phyloP scores from a whole-genome alignment of 768 basidiomycete genomes.

The Artomyces pyxidatus region DNA sequence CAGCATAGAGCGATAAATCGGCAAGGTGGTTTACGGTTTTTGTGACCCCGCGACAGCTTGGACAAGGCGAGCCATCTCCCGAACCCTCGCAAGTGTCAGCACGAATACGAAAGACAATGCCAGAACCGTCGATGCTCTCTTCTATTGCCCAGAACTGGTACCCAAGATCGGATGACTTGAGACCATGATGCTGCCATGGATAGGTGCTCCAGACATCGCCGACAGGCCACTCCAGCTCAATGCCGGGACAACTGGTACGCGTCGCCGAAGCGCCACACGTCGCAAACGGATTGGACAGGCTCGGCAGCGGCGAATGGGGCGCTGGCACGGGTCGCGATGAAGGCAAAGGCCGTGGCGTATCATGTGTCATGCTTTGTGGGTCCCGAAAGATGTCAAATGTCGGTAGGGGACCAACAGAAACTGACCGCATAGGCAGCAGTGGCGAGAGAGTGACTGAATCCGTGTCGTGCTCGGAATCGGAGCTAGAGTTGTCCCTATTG shows the following conservation, averaged over 20 bases:
- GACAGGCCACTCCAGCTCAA: background rate
- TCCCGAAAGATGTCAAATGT: no score
- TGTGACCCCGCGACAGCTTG: background rate
- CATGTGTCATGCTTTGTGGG: no score
- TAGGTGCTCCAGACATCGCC: background rate
- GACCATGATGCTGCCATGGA: background rate
- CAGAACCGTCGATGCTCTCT: background rate
- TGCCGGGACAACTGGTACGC: background rate
- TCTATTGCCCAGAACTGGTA: background rate
- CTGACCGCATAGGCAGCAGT: no score
- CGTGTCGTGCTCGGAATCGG: no score
- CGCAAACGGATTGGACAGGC: no score
- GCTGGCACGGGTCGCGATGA: no score
- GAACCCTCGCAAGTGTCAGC: background rate
- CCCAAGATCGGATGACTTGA: background rate
- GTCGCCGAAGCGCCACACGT: no score
- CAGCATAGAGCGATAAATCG: background rate
- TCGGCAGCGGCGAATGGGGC: no score
- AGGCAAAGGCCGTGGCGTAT: no score
- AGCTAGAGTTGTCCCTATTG: no score
- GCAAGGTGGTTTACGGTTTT: background rate
- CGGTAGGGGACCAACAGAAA: no score
- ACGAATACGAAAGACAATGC: background rate
- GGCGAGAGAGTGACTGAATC: no score
- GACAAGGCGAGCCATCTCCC: background rate